Conservation (phyloP, 2,329 filamentous ascomycete species). For the Onygenales sp. region DNA sequence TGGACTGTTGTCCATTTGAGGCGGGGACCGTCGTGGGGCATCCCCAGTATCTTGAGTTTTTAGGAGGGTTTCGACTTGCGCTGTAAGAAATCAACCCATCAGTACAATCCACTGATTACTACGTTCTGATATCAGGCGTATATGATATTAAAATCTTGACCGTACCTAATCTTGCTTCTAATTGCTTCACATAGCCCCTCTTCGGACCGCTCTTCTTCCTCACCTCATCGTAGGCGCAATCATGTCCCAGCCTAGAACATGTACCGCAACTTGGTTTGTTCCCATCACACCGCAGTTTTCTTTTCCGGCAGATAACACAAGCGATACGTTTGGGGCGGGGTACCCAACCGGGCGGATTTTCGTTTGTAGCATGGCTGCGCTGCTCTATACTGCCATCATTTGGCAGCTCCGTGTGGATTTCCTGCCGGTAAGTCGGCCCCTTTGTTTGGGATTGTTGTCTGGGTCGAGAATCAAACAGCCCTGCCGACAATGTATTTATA, state of each 20-base stretch:
- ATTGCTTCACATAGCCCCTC: slow-evolving; percentile 83
- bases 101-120: background rate
- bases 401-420: background rate
- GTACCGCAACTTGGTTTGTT: slow-evolving; percentile 77
- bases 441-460: background rate
- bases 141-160: slow-evolving; percentile 12
- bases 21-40: background rate
- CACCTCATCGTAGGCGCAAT: slow-evolving; percentile 84
- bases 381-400: background rate
- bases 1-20: slow-evolving; percentile 13
- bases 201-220: slow-evolving; percentile 92
- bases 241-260: slow-evolving; percentile 75
- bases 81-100: slow-evolving; percentile 34
- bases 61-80: slow-evolving; percentile 85
- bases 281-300: slow-evolving; percentile 87
- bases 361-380: background rate
- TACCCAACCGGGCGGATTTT: slow-evolving; percentile 45
- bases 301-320: slow-evolving; percentile 85
- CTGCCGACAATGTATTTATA: background rate
- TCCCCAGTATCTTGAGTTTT: slow-evolving; percentile 60
- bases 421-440: background rate
- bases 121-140: background rate
- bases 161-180: slow-evolving; percentile 87
- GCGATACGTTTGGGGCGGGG: slow-evolving; percentile 87
- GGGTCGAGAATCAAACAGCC: background rate